Base-by-base conservation (phyloP, 208 protist genomes). In the Herpetomonas samuelpessoai region DNA sequence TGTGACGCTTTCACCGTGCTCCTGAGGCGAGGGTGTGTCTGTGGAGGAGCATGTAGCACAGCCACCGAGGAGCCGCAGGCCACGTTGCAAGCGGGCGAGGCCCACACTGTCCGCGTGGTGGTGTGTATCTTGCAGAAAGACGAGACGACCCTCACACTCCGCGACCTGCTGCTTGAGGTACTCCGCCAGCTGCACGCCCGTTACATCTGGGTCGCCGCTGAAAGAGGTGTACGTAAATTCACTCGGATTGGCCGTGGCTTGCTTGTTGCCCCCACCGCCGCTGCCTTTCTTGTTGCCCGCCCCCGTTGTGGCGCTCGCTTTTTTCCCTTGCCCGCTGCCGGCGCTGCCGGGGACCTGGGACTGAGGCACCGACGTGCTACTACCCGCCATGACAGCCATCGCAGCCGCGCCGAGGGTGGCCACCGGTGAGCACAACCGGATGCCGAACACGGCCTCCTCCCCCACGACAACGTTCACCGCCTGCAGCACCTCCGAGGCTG, bases 91-190 rank as follows among this genome's bases (percentile, higher is more conserved):
- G 4, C 88, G 74, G 27, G 80, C 74, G 16, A 72, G 56, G 7
- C 76, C 84, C 12, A 62, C 65, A 2, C 38, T 45, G 57, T 95
- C 81, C 27, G 66, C 62, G 10, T 66, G 49, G 29, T 54, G 61
- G 58, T 95, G 88, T 4, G 81, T 88, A 67, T 95, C 82, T 62
- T 89, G 77, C 1, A 95, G 28, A 35, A 81, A 80, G 25, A 71
- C 65, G 30, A 95, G 52, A 30, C 76, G 59, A 38, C 74, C 71
- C 0, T 74, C 52, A 24, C 54, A 46, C 26, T 63, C 62, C 41
- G 65, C 62, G 19, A 90, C 39, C 58, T 92, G 88, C 57, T 92
- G 77, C 26, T 71, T 68, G 18, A 92, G 27, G 68, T 91, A 90
- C 57, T 83, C 77, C 18, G 79, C 68, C 22, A 95, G 39, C 67